Evolutionary conservation across 331 rosid species (phyloP).

Genomic region (Acacia concinna): DNA sequence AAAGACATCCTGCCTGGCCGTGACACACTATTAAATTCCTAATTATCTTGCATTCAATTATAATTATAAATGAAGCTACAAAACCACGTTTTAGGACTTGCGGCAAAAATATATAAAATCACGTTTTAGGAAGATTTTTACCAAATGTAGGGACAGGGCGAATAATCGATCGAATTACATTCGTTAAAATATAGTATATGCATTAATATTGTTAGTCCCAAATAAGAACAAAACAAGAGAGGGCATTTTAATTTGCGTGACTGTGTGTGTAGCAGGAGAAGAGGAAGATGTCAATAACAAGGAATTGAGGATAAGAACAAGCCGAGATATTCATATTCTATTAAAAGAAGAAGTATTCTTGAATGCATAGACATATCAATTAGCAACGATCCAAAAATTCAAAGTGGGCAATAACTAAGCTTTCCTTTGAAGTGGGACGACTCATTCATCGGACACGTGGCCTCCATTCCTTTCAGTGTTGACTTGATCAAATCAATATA

Average conservation of each 20-base stretch:
- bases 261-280: too few relatives aligned
- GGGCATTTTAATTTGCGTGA: too few relatives aligned
- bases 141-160: neutral
- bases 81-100: neutral
- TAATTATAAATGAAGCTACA: neutral
- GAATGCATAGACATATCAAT: neutral
- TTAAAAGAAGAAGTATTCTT: neutral
- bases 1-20: neutral
- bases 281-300: neutral
- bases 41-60: neutral
- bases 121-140: neutral
- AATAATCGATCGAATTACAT: too few relatives aligned
- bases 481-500: constrained; percentile 23
- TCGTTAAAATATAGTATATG: neutral
- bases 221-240: too few relatives aligned
- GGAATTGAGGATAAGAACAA: neutral
- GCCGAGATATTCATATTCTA: neutral
- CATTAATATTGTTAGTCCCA: too few relatives aligned
- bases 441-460: constrained; percentile 42
- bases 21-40: neutral
- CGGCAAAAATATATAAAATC: too few relatives aligned
- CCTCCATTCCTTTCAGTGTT: constrained; percentile 24
- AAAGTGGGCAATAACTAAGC: constrained; percentile 11
- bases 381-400: neutral
- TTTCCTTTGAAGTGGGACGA: constrained; percentile 38